phyloP scores from a whole-genome alignment of 805 yeast species.

The Diddensiella transvaalensis region DNA sequence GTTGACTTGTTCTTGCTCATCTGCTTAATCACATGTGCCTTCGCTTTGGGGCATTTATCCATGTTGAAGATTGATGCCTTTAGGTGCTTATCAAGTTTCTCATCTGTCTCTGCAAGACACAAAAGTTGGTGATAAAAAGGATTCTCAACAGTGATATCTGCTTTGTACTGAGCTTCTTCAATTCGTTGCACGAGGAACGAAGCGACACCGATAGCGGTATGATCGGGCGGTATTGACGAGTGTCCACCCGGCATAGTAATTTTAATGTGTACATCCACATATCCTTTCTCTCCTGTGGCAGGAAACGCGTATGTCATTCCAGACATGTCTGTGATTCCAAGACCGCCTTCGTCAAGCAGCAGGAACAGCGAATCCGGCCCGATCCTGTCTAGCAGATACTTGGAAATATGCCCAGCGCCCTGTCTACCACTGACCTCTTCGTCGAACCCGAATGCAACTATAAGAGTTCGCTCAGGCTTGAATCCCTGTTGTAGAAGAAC shows the following conservation, averaged over 20 bases:
- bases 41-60: slow-evolving; percentile 19
- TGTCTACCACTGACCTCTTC: slow-evolving; percentile 66
- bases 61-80: slow-evolving; percentile 20
- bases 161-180: slow-evolving; percentile 54
- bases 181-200: slow-evolving; percentile 53
- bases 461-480: slow-evolving; percentile 57
- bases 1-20: not conserved
- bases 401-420: slow-evolving; percentile 57
- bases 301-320: slow-evolving; percentile 52
- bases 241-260: slow-evolving; percentile 72
- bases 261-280: slow-evolving; percentile 46
- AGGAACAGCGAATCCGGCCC: slow-evolving; percentile 60
- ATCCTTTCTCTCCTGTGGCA: slow-evolving; percentile 62
- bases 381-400: slow-evolving; percentile 47
- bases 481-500: slow-evolving; percentile 48
- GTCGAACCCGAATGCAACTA: slow-evolving; percentile 72
- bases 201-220: slow-evolving; percentile 73
- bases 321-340: slow-evolving; percentile 36
- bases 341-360: slow-evolving; percentile 68
- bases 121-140: slow-evolving; percentile 58
- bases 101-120: slow-evolving; percentile 57
- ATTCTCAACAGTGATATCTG: slow-evolving; percentile 47
- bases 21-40: slow-evolving; percentile 11
- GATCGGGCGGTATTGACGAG: slow-evolving; percentile 76
- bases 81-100: slow-evolving; percentile 28